Base-by-base conservation (phyloP, 2,329 filamentous ascomycete genomes). In the Zymoseptoria passerinii region DNA sequence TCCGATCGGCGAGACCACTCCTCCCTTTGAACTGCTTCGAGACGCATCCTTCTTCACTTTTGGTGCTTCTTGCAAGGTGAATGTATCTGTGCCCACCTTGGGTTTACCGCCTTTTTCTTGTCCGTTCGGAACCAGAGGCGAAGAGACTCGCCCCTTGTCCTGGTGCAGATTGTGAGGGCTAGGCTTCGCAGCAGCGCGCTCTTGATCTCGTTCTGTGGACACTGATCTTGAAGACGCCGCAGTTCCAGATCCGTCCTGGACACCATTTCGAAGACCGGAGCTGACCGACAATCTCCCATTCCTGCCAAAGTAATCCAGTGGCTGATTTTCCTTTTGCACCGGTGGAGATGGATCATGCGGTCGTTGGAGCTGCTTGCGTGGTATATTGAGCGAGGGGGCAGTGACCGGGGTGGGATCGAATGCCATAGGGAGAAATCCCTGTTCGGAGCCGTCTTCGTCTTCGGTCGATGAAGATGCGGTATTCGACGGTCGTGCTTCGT, bases 101-200 rank as follows among this genome's bases (percentile, higher is more conserved):
- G 63, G 20, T 68, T 64, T 18, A 67, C 62, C 18, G 52, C 85
- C 84, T 10, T 89, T 85, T 40, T 72, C 70, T 53, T 68, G 67
- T 28, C 67, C 60, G 48, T 61, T 61, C 20, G 60, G 58, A 23
- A 61, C 56, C 10, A 65, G 58, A 28, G 71, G 70, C 8, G 71
- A 71, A 10, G 68, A 69, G 1, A 61, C 61, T 50, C 88, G 83
- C 1, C 84, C 83, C 73, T 92, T 94, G 68, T 95, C 90, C 71
- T 95, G 90, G 71, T 91, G 95, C 20, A 90, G 88, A 67, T 95
- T 95, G 68, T 96, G 91, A n/a, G 91, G 90, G 16, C 89, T 91
- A 1, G 63, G 58, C 56, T 85, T 59, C 76, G 70, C 54, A 69
- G 57, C 53, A n/a, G 58, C 64, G 52, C 60, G 63, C 18, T 65